Evolutionary conservation across 2,329 filamentous ascomycete species (phyloP).

Genomic region (Diaporthe citrichinensis): DNA sequence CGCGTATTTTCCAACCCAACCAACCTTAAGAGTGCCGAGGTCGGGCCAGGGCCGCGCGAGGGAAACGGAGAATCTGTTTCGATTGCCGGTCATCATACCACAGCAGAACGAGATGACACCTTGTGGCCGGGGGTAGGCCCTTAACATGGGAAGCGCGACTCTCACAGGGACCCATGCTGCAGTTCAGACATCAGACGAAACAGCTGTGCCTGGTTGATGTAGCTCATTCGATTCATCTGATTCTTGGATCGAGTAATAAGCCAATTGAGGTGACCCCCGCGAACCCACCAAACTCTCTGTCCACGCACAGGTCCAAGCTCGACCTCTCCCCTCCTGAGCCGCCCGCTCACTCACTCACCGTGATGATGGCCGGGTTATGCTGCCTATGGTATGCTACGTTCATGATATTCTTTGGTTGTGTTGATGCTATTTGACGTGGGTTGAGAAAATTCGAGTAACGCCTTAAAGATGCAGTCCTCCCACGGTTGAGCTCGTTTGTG

Average conservation of each 20-base stretch:
- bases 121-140: constrained; percentile 12
- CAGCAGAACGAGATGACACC: constrained; percentile 22
- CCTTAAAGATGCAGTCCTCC: constrained; percentile 34
- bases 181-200: constrained; percentile 38
- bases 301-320: constrained; percentile 19
- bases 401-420: constrained; percentile 18
- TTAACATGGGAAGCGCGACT: constrained; percentile 10
- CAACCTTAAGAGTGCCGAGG: neutral
- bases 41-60: constrained; percentile 15
- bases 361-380: neutral
- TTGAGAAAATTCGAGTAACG: constrained; percentile 34
- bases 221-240: constrained; percentile 36
- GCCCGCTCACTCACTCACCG: neutral
- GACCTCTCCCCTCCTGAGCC: neutral
- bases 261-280: constrained; percentile 28
- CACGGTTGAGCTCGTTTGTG: constrained; percentile 3
- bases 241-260: constrained; percentile 30
- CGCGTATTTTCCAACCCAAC: neutral
- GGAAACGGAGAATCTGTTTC: constrained; percentile 28
- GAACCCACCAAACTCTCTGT: constrained; percentile 24
- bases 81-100: constrained; percentile 30
- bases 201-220: constrained; percentile 25
- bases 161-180: constrained; percentile 30
- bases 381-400: constrained; percentile 22
- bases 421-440: constrained; percentile 22